Evolutionary conservation across 78 protist genomes (phyloP), one percentile per base, ranked within the genome.

Genomic region (Cavenderia fasciculata): DNA sequence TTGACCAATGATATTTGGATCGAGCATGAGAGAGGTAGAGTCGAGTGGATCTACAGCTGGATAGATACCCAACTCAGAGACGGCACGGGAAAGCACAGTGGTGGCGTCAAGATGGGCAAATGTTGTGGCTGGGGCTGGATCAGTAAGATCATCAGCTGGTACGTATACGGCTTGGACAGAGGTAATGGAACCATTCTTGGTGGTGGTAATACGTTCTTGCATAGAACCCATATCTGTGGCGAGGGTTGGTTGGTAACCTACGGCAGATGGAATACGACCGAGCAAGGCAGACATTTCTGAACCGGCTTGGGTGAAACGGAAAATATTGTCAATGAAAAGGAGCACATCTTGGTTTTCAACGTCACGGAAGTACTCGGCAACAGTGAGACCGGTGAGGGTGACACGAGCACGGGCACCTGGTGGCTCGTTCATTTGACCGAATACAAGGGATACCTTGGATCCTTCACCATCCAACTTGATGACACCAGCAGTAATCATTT

Each of bases 361-460:
- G 88, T 98, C 99, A 86, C 99, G 98, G 99, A 98, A 98, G 86
- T 97, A 98, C 95, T 98, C 99, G 90, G 99, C 98, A 19, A 97
- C 94, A 36, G 99, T 96, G 51, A 98, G 94, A 69, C 98, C 99
- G 23, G 99, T 97, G 34, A 97, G 94, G 74, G 98, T 99, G 56
- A 98, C 99, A 78, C 99, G 99, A 75, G 99, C 98, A 68, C 99
- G 97, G 71, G 99, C 99, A 72, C 98, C 99, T 1, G 99, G 99
- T 69, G 99, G 99, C 94, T 98, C 99, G 97, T 98, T 98, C 99
- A 98, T 98, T 97, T 98, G 99, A 18, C 99, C 99, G 97, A 97
- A 98, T 68, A 98, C 99, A 19, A 98, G 96, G 34, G 99, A 97
- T 72, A 97, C 99, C 97, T 98, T 97, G 49, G 99, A 97, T 47